A percentile compares a stretch with the other conserved stretches of the same genome.
These are phyloP conservation scores for Botrytis porri DNA, from an alignment of 2,329 filamentous ascomycete genomes.

Conservation along the genomic window DNA sequence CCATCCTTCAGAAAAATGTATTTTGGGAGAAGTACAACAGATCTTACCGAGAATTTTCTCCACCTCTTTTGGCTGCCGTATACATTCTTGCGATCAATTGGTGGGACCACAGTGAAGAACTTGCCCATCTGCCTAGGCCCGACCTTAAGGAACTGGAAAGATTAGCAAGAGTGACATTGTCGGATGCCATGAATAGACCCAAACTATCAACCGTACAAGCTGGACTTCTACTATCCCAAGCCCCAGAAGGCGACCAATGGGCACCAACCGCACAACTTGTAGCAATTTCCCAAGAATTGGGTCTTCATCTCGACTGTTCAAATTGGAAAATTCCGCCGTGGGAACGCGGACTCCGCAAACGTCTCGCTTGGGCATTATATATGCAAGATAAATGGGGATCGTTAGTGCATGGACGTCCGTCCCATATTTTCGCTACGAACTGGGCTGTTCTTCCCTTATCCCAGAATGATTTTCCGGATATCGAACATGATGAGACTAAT, in stretches of 20 bases:
- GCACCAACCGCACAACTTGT: slow-evolving; percentile 83
- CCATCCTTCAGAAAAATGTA: slow-evolving; percentile 76
- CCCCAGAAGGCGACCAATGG: slow-evolving; percentile 76
- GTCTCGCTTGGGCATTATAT: slow-evolving; percentile 86
- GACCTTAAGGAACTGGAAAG: slow-evolving; percentile 72
- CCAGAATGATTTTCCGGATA: slow-evolving; percentile 69
- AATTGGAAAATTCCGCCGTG: slow-evolving; percentile 83
- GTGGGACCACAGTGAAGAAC: slow-evolving; percentile 72
- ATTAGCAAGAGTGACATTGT: slow-evolving; percentile 68
- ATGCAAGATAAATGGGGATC: slow-evolving; percentile 95
- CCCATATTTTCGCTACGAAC: slow-evolving; percentile 65
- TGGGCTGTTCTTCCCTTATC: slow-evolving; percentile 73
- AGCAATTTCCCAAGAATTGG: slow-evolving; percentile 81
- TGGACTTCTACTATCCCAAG: slow-evolving; percentile 70
- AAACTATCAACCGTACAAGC: slow-evolving; percentile 80
- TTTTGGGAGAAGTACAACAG: slow-evolving; percentile 76
- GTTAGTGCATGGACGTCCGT: slow-evolving; percentile 79
- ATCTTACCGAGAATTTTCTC: slow-evolving; percentile 70
- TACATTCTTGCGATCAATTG: slow-evolving; percentile 86
- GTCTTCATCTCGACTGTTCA: slow-evolving; percentile 83
- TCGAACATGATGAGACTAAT: slow-evolving; percentile 60
- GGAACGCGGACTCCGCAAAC: slow-evolving; percentile 81
- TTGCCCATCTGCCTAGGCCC: slow-evolving; percentile 63
- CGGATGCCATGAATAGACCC: slow-evolving; percentile 74
- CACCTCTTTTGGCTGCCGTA: slow-evolving; percentile 73